Evolutionary conservation across 202 grass and related monocot species (phyloP), one percentile per base, ranked within the genome.

Genomic region (Bolboschoenoplectus hybrid): DNA sequence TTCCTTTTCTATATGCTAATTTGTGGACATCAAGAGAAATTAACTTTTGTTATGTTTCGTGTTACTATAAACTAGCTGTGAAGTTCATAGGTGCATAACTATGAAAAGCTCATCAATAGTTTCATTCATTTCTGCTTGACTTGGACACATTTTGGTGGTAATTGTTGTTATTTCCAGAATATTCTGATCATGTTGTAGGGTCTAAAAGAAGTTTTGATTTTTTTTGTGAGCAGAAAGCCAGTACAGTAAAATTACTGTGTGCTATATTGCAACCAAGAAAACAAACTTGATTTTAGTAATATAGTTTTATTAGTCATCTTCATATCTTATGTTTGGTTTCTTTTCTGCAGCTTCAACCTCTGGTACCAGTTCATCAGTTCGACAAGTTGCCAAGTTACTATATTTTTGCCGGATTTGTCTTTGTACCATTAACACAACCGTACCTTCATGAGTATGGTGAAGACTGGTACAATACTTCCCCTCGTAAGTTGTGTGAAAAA

Each of bases 371-470:
- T 38, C 96, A 98, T 87, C 96, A 98, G 39, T 98, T 95, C 9
- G 96, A 98, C 87, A 89, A 92, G 81, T 83, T 98, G 71, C 96
- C 96, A 64, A 96, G 93, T 84, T 98, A 98, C 80, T 98, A 96
- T 84, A 98, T 98, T 35, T 98, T 98, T 85, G 91, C 91, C 80
- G 96, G 96, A 85, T 92, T 98, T 75, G 87, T 98, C 49, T 98
- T 98, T 85, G 86, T 96, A 74, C 96, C 93, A 17, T 90, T 98
- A 40, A 94, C 93, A 84, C 96, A 98, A 82, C 96, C 96, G 82
- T 98, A 98, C 85, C 96, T 98, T 87, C 96, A 98, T 85, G 96
- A 98, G 85, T 98, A 91, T 91, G 96, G 96, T 79, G 96, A 95
- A 53, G 96, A 98, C 86, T 98, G 93, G 96, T 96, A 96, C 88